Conservation (phyloP, 2,329 filamentous ascomycete species). For the Fonsecaea monophora region DNA sequence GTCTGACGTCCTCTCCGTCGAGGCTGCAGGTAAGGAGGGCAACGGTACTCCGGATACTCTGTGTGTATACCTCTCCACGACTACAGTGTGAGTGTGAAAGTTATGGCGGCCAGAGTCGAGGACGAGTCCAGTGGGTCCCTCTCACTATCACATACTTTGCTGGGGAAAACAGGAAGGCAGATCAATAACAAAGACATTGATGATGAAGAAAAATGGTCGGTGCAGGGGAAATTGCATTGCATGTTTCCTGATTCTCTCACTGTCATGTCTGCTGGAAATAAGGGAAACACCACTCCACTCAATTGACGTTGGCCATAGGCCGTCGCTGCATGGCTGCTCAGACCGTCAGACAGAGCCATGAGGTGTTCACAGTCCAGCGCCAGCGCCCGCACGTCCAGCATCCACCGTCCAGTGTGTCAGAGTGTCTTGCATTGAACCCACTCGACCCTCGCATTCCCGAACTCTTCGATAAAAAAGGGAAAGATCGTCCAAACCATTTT, state of each 20-base stretch:
- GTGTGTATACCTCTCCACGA: background rate
- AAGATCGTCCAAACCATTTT: background rate
- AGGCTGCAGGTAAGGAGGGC: background rate
- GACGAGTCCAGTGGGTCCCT: background rate
- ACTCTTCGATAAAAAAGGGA: background rate
- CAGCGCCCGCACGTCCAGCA: background rate
- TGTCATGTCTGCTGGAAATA: background rate
- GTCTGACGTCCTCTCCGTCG: background rate
- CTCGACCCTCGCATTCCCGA: background rate
- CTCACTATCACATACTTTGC: background rate
- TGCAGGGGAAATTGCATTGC: background rate
- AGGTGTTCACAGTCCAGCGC: background rate
- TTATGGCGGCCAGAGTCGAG: background rate
- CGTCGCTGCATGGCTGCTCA: background rate
- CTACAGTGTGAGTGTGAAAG: background rate
- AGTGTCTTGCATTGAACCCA: background rate
- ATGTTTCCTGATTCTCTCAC: background rate
- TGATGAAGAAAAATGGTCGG: background rate
- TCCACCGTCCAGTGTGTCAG: background rate
- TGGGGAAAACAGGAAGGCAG: background rate
- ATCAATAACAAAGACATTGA: background rate
- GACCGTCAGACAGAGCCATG: background rate
- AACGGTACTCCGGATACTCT: background rate
- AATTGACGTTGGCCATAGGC: background rate
- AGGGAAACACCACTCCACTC: background rate